Base-by-base conservation (phyloP, 2,329 filamentous ascomycete genomes). In the Fusarium camptoceras region DNA sequence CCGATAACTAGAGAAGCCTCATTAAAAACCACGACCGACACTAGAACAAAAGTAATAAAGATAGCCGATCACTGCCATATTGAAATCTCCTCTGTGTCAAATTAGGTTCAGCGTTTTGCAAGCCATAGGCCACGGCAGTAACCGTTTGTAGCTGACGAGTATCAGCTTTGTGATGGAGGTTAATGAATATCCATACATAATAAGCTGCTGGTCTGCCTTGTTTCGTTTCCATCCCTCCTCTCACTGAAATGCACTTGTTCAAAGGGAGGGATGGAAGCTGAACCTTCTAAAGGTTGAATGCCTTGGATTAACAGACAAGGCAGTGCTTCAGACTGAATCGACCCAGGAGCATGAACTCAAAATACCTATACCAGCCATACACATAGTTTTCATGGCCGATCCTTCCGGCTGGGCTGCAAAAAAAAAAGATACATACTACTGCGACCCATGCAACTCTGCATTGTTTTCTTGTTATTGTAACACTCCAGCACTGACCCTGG, bases 301-400 rank as follows among this genome's bases (percentile, higher is more conserved):
- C 31, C 15, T 25, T 24, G 22, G 22, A 18, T 16, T 18, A 28
- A 46, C 18, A 55, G 42, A 16, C 42, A 28, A 62, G 55, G 48
- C 55, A 60, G 39, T 51, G 59, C 39, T 54, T 53, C 28, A 18
- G 43, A 27, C n/a, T 9, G 25, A 30, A 46, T 47, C 30, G 47
- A 62, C 8, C 37, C 25, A 50, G 47, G 42, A 47, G 51, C 28
- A 51, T 55, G 41, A 70, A 71, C 68, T 71, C 51, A 68, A 64
- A 70, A 68, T 68, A 27, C 27, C 37, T 25, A 27, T 53, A 58
- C 54, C 41, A 54, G 37, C 28, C 56, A 41, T 25, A 62, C 28
- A 39, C 30, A 42, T 39, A 51, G 37, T 53, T 48, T 28, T 25
- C 24, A 64, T 30, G 34, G 42, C 66, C 62, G 66, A 51, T 49